These are phyloP conservation scores for Podaxis sp. DNA, from an alignment of 768 basidiomycete species.

Conservation along the genomic window DNA sequence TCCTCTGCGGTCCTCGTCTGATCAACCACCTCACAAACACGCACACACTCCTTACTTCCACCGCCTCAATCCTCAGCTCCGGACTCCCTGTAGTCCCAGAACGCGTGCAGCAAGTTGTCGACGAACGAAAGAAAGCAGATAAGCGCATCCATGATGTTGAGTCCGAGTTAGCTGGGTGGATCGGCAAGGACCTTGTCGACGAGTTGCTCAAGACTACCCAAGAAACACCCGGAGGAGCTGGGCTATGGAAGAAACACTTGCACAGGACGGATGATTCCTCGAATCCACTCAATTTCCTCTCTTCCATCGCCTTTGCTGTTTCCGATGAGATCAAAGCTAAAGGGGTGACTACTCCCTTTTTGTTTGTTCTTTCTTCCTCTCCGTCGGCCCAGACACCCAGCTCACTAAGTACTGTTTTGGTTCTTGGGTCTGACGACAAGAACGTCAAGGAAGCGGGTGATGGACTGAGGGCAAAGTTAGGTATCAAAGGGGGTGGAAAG, in stretches of 20 bases:
- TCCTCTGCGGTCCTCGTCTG: conserved; percentile 80
- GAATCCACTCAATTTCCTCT: conserved; percentile 60
- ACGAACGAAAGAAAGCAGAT: conserved; percentile 64
- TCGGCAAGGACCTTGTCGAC: conserved; percentile 42
- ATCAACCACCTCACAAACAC: conserved; percentile 59
- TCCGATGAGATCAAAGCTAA: conserved; percentile 22
- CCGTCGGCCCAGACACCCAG: conserved; percentile 52
- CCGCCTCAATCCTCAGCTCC: conserved; percentile 66
- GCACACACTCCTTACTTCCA: conserved; percentile 53
- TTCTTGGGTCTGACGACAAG: conserved; percentile 61
- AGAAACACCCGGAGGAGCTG: conserved; percentile 22
- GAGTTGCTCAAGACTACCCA: conserved; percentile 28
- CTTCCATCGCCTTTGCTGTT: conserved; percentile 53
- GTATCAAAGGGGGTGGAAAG: conserved; percentile 78
- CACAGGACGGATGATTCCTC: conserved; percentile 63
- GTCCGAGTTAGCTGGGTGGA: conserved; percentile 53
- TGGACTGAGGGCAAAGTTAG: conserved; percentile 52
- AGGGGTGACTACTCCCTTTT: conserved; percentile 26
- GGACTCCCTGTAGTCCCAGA: conserved; percentile 66
- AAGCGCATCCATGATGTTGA: conserved; percentile 73
- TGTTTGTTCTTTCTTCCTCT: conserved; percentile 62
- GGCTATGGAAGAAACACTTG: conserved; percentile 45
- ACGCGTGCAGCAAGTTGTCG: conserved; percentile 64
- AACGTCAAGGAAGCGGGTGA: conserved; percentile 61
- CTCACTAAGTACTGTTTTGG: conserved; percentile 55